Base-by-base conservation (phyloP, 2,329 filamentous ascomycete species). In the Podosphaera leucotricha region DNA sequence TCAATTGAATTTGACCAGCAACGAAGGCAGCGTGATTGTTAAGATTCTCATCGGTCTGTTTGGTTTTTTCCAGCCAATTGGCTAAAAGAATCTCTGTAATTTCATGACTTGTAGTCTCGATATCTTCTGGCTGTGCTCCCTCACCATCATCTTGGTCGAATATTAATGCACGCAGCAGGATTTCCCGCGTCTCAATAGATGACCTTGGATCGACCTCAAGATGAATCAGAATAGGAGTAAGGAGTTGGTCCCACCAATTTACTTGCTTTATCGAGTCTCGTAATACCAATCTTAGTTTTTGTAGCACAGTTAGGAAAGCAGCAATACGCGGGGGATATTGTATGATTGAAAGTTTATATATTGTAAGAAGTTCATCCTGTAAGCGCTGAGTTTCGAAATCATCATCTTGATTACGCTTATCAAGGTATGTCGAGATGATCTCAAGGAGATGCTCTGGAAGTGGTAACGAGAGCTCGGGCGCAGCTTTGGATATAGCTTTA, bases 161-260 rank as follows among this genome's bases (percentile, higher is more conserved):
- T 1, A 72, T 65, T 41, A 86, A 60, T 41, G 82, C 66, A 38
- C 72, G 71, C 50, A 79, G 65, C 6, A 83, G 61, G 44, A 74
- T 71, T n/a, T 71, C 68, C 43, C 75, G 66, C 1, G 72, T 71
- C 57, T 83, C 78, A 28, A 69, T 65, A 36, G 80, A 67, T 44
- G 79, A 64, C 5, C 65, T 67, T 53, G 75, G 76, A 54, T 80
- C 75, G 44, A 72, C 66, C 13, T 67, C 69, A 8, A 77, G 60
- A 41, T 69, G 63, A 47, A 73, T 62, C 48, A 74, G 56, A 13
- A 72, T 66, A 0, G 75, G 71, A 39, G 66, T 64, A 18, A 75
- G 59, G 13, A 77, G 63, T 49, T 70, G 62, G 39, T 80, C 71
- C 69, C 80, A 84, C 82, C 82, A 90, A 47, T 75, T 68, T 45